Base-by-base conservation (phyloP, 176 grass and related monocot species). In the Eragrostis nindensis region DNA sequence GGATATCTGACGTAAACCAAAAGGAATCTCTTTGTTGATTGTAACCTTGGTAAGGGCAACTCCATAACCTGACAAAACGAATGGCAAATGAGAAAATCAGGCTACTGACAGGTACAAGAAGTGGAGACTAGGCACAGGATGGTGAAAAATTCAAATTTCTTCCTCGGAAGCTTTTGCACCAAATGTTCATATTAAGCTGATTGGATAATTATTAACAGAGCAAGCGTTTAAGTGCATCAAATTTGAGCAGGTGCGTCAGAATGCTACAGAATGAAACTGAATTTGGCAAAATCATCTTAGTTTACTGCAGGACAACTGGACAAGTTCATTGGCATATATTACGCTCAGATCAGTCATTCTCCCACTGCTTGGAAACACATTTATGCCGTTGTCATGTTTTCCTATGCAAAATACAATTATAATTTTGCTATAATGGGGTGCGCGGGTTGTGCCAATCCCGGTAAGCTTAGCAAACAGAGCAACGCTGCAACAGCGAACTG, bases 1-100 rank as follows among this genome's bases (percentile, higher is more conserved):
- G 95, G 95, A 98, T 98, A 98, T 98, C 81, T 98, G 95, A 14
- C 95, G 92, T 59, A 98, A 77, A 40, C 95, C 95, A 72, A 98
- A 94, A 0, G 84, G 77, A 72, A 94, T 83, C 26, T 98, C 90
- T 82, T 94, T 98, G 88, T 94, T 93, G 39, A 92, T 71, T 26
- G 86, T 91, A 65, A 91, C 87, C 76, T 92, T 94, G 15, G 90
- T 88, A 82, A 98, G 92, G 90, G 92, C 92, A 79, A 88, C 88
- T 70, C 95, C 95, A 76, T 92, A 98, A 86, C 95, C 95, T 98
- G 73, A 57, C 76, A 25, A 76, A 76, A 57, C 21, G 57, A 56
- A 49, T 49, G 70, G n/a, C 4, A 80, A 80, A 24, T 7, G 75
- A 30, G 1, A 75, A 62, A 80, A 81, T 8, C 15, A 85, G 55